A percentile compares a stretch with the other conserved stretches of the same genome.
Conservation (phyloP, 768 basidiomycete genomes). For the Pleurotus pulmonarius region DNA sequence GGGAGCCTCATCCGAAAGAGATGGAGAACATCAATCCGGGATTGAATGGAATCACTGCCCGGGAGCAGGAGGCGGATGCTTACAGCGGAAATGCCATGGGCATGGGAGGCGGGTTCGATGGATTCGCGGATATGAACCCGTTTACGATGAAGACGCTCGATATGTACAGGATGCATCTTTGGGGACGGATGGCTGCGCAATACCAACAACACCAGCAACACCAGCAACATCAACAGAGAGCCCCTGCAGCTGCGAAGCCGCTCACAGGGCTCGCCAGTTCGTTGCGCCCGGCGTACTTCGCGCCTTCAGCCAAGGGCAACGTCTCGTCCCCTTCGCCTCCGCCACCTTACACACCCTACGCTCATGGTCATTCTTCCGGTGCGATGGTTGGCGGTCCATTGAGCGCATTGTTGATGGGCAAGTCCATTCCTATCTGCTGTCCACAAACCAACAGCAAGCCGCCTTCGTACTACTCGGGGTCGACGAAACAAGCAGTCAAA, state of each 20-base stretch:
- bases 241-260: constrained; percentile 12
- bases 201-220: constrained; percentile 40
- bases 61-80: constrained; percentile 12
- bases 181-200: constrained; percentile 86
- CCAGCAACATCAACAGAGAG: constrained; percentile 27
- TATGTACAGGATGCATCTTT: constrained; percentile 87
- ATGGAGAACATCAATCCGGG: constrained; percentile 82
- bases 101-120: constrained; percentile 56
- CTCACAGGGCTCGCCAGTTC: constrained; percentile 35
- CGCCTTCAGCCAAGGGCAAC: constrained; percentile 16
- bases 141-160: constrained; percentile 89
- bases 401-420: constrained; percentile 37
- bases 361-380: constrained; percentile 12
- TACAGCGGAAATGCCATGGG: constrained; percentile 10
- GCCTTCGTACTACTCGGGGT: constrained; percentile 10
- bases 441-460: constrained; percentile 9
- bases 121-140: constrained; percentile 74
- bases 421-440: neutral
- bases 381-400: constrained; percentile 3
- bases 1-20: constrained; percentile 21
- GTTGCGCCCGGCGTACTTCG: constrained; percentile 37
- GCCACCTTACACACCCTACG: constrained; percentile 18
- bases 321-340: constrained; percentile 8
- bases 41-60: constrained; percentile 38
- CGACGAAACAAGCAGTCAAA: constrained; percentile 20